Conservation (phyloP, 164 flowering plant species). For the Protea cynaroides region DNA sequence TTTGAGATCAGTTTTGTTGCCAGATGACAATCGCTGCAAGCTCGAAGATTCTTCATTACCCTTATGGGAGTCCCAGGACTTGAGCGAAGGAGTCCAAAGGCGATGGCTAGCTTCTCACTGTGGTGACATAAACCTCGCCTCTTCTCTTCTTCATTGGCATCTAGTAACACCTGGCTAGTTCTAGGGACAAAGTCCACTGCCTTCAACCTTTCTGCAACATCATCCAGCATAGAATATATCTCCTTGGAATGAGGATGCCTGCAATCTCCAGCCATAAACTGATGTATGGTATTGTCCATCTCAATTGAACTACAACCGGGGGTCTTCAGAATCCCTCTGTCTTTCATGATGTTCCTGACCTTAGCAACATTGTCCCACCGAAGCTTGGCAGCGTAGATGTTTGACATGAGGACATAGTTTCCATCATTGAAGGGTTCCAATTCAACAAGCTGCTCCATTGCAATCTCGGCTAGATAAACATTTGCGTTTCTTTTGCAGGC, state of each 20-base stretch:
- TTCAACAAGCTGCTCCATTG: constrained; percentile 15
- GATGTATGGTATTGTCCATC: constrained; percentile 15
- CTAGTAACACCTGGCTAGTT: constrained; percentile 12
- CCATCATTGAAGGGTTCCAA: constrained; percentile 20
- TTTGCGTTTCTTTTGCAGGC: constrained; percentile 16
- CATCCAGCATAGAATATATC: constrained; percentile 17
- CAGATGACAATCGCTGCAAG: constrained; percentile 20
- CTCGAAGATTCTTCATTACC: constrained; percentile 19
- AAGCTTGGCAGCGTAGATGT: constrained; percentile 22
- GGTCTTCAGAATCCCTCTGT: constrained; percentile 17
- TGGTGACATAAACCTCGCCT: constrained; percentile 13
- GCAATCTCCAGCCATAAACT: constrained; percentile 19
- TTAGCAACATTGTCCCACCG: constrained; percentile 21
- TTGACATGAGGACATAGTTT: constrained; percentile 24
- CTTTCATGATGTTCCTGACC: constrained; percentile 26
- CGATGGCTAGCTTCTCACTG: constrained; percentile 19
- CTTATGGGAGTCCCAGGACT: constrained; percentile 9
- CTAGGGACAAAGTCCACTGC: constrained; percentile 13
- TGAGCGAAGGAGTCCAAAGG: constrained; percentile 13
- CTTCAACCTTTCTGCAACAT: constrained; percentile 8
- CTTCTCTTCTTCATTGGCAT: constrained; percentile 16
- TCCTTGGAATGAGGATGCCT: constrained; percentile 15
- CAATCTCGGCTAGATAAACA: constrained; percentile 17
- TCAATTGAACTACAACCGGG: constrained; percentile 31
- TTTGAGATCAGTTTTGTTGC: constrained; percentile 13